A percentile compares a stretch with the other conserved stretches of the same genome.
Conservation (phyloP, 2,329 filamentous ascomycete genomes). For the Cytospora leucostoma region DNA sequence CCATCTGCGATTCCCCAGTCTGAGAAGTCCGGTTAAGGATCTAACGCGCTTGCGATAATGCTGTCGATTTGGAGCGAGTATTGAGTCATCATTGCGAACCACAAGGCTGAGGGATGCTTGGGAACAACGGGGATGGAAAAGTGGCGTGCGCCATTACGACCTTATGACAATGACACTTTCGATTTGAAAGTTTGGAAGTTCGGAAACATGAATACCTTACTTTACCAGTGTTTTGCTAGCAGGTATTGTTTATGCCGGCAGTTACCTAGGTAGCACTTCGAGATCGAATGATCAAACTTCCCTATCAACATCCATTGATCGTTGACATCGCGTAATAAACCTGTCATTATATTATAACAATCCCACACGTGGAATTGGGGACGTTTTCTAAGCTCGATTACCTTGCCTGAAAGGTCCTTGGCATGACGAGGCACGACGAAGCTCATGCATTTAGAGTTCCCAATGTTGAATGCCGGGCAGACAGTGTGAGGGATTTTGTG, state of each 20-base stretch:
- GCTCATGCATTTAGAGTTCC: too few species aligned
- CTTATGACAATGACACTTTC: conserved; percentile 11
- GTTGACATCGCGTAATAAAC: not conserved
- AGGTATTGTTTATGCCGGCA: conserved; percentile 4
- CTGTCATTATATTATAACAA: not conserved
- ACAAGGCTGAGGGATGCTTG: not conserved
- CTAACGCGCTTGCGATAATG: conserved; percentile 10
- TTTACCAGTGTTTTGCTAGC: conserved; percentile 5
- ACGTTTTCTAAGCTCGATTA: too few species aligned
- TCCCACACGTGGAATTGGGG: too few species aligned
- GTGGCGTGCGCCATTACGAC: conserved; percentile 22
- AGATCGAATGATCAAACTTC: not conserved
- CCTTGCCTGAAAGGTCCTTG: too few species aligned
- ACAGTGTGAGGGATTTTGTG: too few species aligned
- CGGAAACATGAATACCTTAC: conserved; percentile 23
- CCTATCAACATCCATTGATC: not conserved
- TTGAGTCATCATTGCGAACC: conserved; percentile 7
- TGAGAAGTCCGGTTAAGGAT: conserved; percentile 23
- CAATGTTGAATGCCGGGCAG: too few species aligned
- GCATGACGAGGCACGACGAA: too few species aligned
- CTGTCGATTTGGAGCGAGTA: not conserved
- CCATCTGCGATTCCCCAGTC: conserved; percentile 27
- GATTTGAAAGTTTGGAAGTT: conserved; percentile 11
- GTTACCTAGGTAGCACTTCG: conserved; percentile 13
- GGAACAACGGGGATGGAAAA: conserved; percentile 3